These are phyloP conservation scores for Fragilaria radians DNA, from an alignment of 108 stramenopile genomes.

Conservation along the genomic window DNA sequence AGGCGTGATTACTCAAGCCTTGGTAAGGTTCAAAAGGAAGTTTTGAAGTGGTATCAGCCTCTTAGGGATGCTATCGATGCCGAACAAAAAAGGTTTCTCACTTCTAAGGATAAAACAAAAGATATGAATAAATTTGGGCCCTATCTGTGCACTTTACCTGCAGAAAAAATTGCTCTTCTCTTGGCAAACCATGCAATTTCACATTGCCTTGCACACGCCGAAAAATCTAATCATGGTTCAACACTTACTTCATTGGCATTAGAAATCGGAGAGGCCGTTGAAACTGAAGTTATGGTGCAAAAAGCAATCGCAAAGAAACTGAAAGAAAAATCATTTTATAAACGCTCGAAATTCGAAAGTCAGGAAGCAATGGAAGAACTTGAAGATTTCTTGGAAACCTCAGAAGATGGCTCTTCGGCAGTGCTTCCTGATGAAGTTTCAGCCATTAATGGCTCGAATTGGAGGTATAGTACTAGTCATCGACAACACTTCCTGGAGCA, in stretches of 20 bases:
- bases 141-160: conserved; percentile 68
- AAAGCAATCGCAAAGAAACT: conserved; percentile 50
- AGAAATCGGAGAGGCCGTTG: conserved; percentile 62
- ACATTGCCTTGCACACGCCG: conserved; percentile 20
- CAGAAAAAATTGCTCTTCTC: conserved; percentile 87
- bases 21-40: conserved; percentile 50
- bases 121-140: conserved; percentile 72
- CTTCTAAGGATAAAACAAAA: conserved; percentile 7
- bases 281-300: conserved; percentile 80
- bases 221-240: conserved; percentile 28
- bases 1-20: conserved; percentile 61
- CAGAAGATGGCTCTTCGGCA: no score
- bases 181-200: conserved; percentile 71
- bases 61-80: conserved; percentile 52
- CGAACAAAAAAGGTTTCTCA: conserved; percentile 62
- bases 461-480: conserved; percentile 48
- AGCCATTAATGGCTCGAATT: conserved; percentile 9
- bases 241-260: conserved; percentile 50
- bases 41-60: conserved; percentile 74
- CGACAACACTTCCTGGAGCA: conserved; percentile 44
- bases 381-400: no score
- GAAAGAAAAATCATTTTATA: conserved; percentile 8
- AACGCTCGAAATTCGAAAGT: neutral
- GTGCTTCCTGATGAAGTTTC: no score
- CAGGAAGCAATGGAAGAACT: conserved; percentile 4